Evolutionary conservation across 257 asterid species (phyloP), one percentile per base, ranked within the genome.

Genomic region (Marsdenia floribunda): DNA sequence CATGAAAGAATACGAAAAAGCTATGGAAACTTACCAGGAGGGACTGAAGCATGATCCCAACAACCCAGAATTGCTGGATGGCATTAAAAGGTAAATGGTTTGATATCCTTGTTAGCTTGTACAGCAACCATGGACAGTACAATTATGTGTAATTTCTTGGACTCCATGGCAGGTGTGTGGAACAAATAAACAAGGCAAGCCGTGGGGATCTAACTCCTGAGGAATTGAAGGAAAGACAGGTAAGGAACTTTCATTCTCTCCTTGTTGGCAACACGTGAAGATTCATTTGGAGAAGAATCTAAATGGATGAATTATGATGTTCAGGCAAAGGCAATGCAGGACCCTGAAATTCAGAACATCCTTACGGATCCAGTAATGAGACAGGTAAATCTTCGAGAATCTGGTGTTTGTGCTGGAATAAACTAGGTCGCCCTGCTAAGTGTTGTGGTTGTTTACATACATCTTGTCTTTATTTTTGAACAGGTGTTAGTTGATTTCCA

Each of bases 181-280:
- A 84, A 75, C 97, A 94, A 80, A 87, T 90, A 69, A 94, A 89
- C 83, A 94, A 90, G 87, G 96, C 92, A 52, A 79, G 90, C 77
- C 97, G 97, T 8, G 99, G 99, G 49, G 99, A 94, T 81, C 77
- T 94, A 58, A 92, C 78, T 71, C 97, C 99, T 0, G 97, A 94
- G 58, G 99, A 94, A 78, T 76, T 94, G 87, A 90, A 94, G 86
- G 99, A 94, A 83, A 88, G 97, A 92, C 97, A 94, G 97, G 98
- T 93, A 35, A 24, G 87, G 37, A 29, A 1, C 15, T 75, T 78
- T 42, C 15, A 47, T 14, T 52, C 52, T 11, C 3, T 16, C 16
- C 22, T 52, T 16, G 58, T 52, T 44, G 49, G 9, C 44, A n/a
- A 21, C 6, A 58, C 10, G 7, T 5, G 4, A 42, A 9, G 13